Evolutionary conservation across 768 basidiomycete species (phyloP).

Genomic region (Pisolithus orientalis): DNA sequence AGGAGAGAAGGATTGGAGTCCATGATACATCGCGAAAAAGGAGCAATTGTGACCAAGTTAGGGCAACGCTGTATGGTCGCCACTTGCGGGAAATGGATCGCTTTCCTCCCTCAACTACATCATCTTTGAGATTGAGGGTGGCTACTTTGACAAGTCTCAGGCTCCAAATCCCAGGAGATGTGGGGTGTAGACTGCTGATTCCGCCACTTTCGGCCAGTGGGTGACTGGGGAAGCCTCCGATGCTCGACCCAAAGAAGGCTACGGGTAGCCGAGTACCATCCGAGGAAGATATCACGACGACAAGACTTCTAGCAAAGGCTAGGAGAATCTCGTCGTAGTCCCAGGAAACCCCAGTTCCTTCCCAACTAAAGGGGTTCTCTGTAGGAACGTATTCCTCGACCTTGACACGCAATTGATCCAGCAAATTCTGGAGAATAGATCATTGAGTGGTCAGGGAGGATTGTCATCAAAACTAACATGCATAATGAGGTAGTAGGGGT

Average conservation of each 20-base stretch:
- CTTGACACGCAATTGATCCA: slow-evolving; percentile 63
- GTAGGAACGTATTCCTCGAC: slow-evolving; percentile 52
- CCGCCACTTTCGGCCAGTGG: slow-evolving; percentile 23
- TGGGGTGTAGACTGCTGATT: slow-evolving; percentile 18
- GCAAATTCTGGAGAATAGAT: slow-evolving; percentile 42
- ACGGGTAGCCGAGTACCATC: slow-evolving; percentile 34
- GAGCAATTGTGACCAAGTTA: slow-evolving; percentile 87
- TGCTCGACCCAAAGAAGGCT: slow-evolving; percentile 37
- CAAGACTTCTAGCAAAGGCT: slow-evolving; percentile 54
- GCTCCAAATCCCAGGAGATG: slow-evolving; percentile 31
- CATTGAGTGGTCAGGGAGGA: slow-evolving; percentile 5
- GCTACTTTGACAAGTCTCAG: slow-evolving; percentile 80
- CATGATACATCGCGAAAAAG: slow-evolving; percentile 75
- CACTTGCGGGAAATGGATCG: slow-evolving; percentile 79
- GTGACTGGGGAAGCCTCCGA: slow-evolving; percentile 29
- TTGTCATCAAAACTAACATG: slow-evolving; percentile 42
- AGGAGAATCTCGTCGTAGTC: slow-evolving; percentile 59
- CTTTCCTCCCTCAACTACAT: slow-evolving; percentile 68
- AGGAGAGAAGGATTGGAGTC: slow-evolving; percentile 41
- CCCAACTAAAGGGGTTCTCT: slow-evolving; percentile 60
- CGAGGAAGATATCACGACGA: slow-evolving; percentile 48
- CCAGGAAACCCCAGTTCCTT: slow-evolving; percentile 62
- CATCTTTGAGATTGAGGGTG: slow-evolving; percentile 76
- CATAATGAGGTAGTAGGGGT: slow-evolving; percentile 88
- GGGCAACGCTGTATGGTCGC: slow-evolving; percentile 76